Percentiles rank a stretch among this genome's conserved stretches.
phyloP scores from a whole-genome alignment of 345 rosid genomes.

The Erodium maritimum region DNA sequence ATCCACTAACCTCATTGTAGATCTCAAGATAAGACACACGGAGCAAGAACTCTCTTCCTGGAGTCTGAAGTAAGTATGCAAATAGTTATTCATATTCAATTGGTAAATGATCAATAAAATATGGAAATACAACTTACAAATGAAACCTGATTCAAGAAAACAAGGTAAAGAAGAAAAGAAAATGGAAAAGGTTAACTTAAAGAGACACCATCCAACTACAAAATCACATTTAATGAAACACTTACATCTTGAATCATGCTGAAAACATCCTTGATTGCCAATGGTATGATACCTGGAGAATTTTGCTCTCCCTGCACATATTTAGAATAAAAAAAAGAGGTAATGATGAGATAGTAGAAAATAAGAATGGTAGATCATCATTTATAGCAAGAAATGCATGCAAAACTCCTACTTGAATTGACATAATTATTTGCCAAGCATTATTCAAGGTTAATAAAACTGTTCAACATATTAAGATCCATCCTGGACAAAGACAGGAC shows the following conservation, averaged over 20 bases:
- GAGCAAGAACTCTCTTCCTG: conserved; percentile 94
- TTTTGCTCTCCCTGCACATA: conserved; percentile 81
- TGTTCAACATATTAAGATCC: too few species aligned
- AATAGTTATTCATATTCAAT: conserved; percentile 11
- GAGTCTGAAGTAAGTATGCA: conserved; percentile 53
- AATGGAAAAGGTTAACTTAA: background rate
- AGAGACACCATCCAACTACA: background rate
- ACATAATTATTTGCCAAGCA: too few species aligned
- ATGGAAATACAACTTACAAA: background rate
- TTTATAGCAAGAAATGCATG: too few species aligned
- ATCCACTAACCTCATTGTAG: conserved; percentile 76
- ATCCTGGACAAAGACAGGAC: too few species aligned
- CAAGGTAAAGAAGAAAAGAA: background rate
- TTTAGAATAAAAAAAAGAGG: background rate
- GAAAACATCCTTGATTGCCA: conserved; percentile 97
- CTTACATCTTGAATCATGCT: conserved; percentile 97
- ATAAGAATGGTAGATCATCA: background rate
- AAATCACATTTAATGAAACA: conserved; percentile 7
- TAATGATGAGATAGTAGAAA: background rate
- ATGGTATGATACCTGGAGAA: conserved; percentile 92
- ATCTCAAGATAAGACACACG: conserved; percentile 99
- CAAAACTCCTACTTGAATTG: too few species aligned
- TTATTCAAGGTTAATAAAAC: too few species aligned
- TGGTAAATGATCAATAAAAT: background rate
- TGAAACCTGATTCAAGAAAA: background rate